Conservation (phyloP, 495 filamentous ascomycete genomes). For the Aspergillus saccharolyticus region DNA sequence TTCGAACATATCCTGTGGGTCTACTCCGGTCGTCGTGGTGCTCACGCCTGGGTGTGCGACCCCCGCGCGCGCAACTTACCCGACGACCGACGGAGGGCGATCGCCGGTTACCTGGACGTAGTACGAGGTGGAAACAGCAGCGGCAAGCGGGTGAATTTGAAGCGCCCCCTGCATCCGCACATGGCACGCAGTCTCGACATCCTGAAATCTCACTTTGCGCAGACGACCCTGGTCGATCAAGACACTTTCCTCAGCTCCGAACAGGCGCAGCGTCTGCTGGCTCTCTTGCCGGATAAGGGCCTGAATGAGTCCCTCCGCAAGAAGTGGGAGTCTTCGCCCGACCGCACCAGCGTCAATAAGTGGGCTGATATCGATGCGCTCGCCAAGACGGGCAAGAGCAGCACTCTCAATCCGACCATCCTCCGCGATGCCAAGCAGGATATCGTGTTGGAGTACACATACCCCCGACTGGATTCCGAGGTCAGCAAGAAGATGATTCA, state of each 20-base stretch:
- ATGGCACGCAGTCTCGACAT: conserved; percentile 79
- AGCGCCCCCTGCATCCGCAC: conserved; percentile 86
- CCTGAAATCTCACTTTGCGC: conserved; percentile 70
- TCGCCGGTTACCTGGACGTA: conserved; percentile 84
- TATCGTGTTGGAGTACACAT: conserved; percentile 93
- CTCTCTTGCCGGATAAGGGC: conserved; percentile 68
- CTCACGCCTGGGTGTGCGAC: conserved; percentile 98
- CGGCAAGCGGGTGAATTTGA: conserved; percentile 82
- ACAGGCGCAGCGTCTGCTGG: conserved; percentile 67
- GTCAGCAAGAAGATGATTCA: conserved; percentile 97
- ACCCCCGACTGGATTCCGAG: conserved; percentile 93
- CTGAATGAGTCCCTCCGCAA: conserved; percentile 71
- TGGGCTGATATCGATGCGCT: conserved; percentile 91
- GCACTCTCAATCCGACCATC: conserved; percentile 55
- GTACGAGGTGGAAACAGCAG: conserved; percentile 75
- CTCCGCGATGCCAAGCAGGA: conserved; percentile 90
- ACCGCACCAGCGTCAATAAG: conserved; percentile 67
- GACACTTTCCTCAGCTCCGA: conserved; percentile 72
- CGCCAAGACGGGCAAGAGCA: conserved; percentile 66
- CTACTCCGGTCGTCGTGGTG: conserved; percentile 92
- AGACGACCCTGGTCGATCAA: conserved; percentile 74
- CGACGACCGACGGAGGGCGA: conserved; percentile 73
- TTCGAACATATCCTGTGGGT: conserved; percentile 98
- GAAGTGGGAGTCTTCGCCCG: conserved; percentile 85
- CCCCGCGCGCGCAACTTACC: conserved; percentile 75